Percentiles rank a stretch among this genome's conserved stretches.
Evolutionary conservation across 495 filamentous ascomycete species (phyloP).

Genomic region (Aspergillus leporis): DNA sequence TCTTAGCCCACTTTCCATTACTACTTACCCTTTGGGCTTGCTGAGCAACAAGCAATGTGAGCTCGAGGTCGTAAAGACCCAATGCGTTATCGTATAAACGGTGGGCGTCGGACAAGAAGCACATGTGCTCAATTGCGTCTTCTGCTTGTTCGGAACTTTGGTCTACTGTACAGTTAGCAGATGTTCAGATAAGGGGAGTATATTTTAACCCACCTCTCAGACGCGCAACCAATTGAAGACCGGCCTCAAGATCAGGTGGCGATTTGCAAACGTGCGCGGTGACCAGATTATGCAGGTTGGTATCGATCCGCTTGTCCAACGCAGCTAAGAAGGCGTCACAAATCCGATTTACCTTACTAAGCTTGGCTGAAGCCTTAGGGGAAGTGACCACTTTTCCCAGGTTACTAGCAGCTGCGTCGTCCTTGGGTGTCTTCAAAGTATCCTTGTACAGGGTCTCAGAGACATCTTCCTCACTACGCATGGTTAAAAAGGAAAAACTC

Average conservation of each 20-base stretch:
- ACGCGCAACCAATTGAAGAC: slow-evolving; percentile 71
- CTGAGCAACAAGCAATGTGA: slow-evolving; percentile 87
- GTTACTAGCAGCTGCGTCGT: slow-evolving; percentile 11
- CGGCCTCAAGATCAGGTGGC: slow-evolving; percentile 87
- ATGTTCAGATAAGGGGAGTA: neutral
- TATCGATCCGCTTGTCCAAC: slow-evolving; percentile 61
- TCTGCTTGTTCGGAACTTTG: slow-evolving; percentile 70
- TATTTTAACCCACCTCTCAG: slow-evolving; percentile 54
- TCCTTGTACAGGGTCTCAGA: slow-evolving; percentile 92
- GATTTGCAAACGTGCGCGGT: slow-evolving; percentile 92
- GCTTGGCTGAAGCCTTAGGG: slow-evolving; percentile 24
- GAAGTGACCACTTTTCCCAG: neutral
- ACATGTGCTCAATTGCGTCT: slow-evolving; percentile 90
- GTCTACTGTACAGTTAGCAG: slow-evolving; percentile 37
- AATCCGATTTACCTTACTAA: slow-evolving; percentile 78
- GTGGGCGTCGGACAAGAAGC: slow-evolving; percentile 92
- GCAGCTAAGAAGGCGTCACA: slow-evolving; percentile 80
- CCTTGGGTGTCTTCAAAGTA: slow-evolving; percentile 52
- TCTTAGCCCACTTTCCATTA: neutral
- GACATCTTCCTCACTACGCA: slow-evolving; percentile 82
- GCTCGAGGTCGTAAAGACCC: slow-evolving; percentile 86
- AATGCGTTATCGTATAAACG: slow-evolving; percentile 88
- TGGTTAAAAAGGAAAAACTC: slow-evolving; percentile 17
- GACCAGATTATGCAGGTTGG: slow-evolving; percentile 86
- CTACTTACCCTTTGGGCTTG: slow-evolving; percentile 76